These are phyloP conservation scores for Phoma sp. DNA, from an alignment of 2,329 filamentous ascomycete genomes.

Conservation along the genomic window DNA sequence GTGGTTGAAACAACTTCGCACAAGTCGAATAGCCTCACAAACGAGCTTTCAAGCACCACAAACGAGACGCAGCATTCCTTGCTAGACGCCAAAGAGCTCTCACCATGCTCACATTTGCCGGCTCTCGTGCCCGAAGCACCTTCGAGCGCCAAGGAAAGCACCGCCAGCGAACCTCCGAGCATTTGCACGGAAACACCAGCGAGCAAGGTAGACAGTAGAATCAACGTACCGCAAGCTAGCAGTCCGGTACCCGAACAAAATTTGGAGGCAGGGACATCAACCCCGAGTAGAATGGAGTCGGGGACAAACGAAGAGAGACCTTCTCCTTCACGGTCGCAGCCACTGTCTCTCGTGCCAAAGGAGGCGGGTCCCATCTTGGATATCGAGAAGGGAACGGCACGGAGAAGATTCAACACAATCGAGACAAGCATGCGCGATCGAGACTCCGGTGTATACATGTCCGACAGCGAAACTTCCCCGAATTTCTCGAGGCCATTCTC, in stretches of 20 bases:
- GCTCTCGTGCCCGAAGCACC: slow-evolving; percentile 2
- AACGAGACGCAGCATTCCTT: not conserved
- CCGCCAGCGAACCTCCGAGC: not conserved
- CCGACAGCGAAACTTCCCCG: slow-evolving; percentile 20
- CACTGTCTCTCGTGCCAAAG: not conserved
- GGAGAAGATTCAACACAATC: not conserved
- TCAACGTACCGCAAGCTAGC: not conserved
- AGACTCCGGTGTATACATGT: slow-evolving; percentile 36
- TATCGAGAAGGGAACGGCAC: slow-evolving; percentile 1
- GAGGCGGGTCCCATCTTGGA: not conserved
- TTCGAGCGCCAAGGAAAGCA: not conserved
- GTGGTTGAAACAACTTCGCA: not conserved
- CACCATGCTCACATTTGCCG: not conserved
- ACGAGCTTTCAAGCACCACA: not conserved
- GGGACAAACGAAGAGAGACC: not conserved
- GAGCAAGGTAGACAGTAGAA: too few species aligned
- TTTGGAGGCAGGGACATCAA: too few species aligned
- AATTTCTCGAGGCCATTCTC: slow-evolving; percentile 18
- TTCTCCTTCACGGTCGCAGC: not conserved
- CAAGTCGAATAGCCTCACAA: not conserved
- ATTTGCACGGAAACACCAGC: not conserved
- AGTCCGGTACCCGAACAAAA: too few species aligned
- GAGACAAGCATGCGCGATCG: slow-evolving; percentile 18
- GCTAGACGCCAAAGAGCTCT: not conserved
- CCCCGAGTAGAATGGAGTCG: not conserved